Base-by-base conservation (phyloP, 1,284 basidiomycete species). In the Malassezia vespertilionis region DNA sequence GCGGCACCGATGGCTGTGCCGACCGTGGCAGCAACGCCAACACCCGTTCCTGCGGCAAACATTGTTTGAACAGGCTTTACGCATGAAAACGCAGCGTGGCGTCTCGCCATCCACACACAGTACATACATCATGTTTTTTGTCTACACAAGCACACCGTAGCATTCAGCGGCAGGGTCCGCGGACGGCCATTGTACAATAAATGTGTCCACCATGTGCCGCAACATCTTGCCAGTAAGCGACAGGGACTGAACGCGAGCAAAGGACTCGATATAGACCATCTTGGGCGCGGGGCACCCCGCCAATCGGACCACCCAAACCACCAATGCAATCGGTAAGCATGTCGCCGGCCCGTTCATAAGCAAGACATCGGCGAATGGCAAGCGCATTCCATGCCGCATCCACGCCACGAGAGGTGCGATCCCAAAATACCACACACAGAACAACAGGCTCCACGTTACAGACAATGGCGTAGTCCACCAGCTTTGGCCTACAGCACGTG, bases 261-360 rank as follows among this genome's bases (percentile, higher is more conserved):
- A 93, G 0, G 88, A 90, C 72, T 97, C 93, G 33, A 96, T 76
- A 70, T 96, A 99, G 45, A 99, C 79, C 22, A 88, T 71, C 34
- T 75, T 76, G 2, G 91, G 85, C 2, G 82, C 78, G 14, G 75
- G 74, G 17, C 23, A 31, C 22, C 11, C 23, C 4, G 21, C 14
- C 28, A 20, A 49, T 39, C 44, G 44, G 11, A 31, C 69, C 81
- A 78, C 52, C 84, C 81, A 21, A 87, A 57, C 63, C 82, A 84
- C 80, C 5, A 79, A 52, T 42, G 83, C 86, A 14, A 97, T 76
- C 2, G 84, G 76, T 26, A 91, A 80, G 65, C 86, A 91, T 3
- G 91, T 96, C 8, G 90, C 93, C 0, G 93, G 93, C 5, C 93
- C 93, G 71, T 97, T 97, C 33, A 97, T 72, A 42, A 99, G 72